Evolutionary conservation across 768 basidiomycete species (phyloP).

Genomic region (Tubosaeta sp.): DNA sequence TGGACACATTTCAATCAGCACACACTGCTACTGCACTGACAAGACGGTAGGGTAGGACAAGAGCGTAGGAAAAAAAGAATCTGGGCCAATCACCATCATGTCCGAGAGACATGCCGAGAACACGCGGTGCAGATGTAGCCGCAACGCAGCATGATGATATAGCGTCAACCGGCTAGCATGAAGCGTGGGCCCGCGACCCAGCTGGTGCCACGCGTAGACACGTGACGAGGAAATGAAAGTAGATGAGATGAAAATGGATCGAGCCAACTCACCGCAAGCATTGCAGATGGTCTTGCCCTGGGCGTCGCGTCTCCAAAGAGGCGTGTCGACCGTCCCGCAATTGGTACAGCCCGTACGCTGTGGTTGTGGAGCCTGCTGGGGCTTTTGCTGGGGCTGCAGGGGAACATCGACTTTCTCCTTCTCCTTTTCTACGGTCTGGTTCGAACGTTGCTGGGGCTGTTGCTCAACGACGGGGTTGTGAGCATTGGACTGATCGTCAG

Average conservation of each 20-base stretch:
- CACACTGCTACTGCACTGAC: slow-evolving; percentile 32
- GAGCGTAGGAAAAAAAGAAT: slow-evolving; percentile 30
- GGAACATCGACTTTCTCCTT: slow-evolving; percentile 29
- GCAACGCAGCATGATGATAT: slow-evolving; percentile 33
- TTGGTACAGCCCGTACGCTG: slow-evolving; percentile 55
- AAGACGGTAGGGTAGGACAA: slow-evolving; percentile 30
- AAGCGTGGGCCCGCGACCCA: slow-evolving; percentile 33
- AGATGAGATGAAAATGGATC: slow-evolving; percentile 31
- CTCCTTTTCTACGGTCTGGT: slow-evolving; percentile 20
- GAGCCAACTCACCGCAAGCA: slow-evolving; percentile 71
- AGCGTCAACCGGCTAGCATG: slow-evolving; percentile 27
- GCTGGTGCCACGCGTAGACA: slow-evolving; percentile 30
- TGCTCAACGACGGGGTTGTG: slow-evolving; percentile 14
- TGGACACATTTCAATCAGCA: slow-evolving; percentile 39
- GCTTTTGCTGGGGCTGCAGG: slow-evolving; percentile 23
- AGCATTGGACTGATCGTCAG: slow-evolving; percentile 12
- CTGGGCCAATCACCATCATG: slow-evolving; percentile 33
- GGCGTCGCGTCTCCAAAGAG: slow-evolving; percentile 79
- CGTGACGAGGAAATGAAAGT: slow-evolving; percentile 37
- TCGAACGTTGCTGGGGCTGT: slow-evolving; percentile 12
- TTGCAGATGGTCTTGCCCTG: slow-evolving; percentile 86
- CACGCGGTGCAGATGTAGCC: slow-evolving; percentile 31
- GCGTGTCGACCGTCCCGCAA: slow-evolving; percentile 74
- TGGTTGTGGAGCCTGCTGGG: slow-evolving; percentile 32
- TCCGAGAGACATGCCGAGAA: slow-evolving; percentile 32